Percentiles rank a stretch among this genome's conserved stretches.
These are phyloP conservation scores for Mycena olivaceomarginata DNA, from an alignment of 768 basidiomycete species.

Conservation along the genomic window DNA sequence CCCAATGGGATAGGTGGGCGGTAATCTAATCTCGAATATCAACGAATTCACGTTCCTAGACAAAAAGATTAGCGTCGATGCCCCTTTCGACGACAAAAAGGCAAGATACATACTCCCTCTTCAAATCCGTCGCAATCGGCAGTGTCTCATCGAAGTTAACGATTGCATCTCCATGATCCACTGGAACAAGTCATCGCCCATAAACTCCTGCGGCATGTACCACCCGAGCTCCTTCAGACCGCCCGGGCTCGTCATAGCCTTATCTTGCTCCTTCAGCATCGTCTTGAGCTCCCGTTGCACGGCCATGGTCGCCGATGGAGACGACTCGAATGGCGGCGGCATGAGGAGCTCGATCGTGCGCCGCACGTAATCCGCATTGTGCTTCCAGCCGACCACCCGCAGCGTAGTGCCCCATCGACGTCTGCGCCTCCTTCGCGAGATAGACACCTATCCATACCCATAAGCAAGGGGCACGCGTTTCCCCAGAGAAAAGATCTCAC, in stretches of 20 bases:
- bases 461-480: constrained; percentile 13
- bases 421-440: constrained; percentile 73
- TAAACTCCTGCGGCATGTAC: constrained; percentile 81
- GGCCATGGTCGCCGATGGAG: constrained; percentile 71
- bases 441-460: constrained; percentile 71
- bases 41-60: constrained; percentile 76
- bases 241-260: constrained; percentile 49
- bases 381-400: constrained; percentile 64
- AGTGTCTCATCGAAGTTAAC: constrained; percentile 77
- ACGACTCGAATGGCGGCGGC: constrained; percentile 77
- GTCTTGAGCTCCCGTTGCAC: constrained; percentile 77
- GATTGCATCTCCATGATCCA: constrained; percentile 87
- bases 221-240: constrained; percentile 78
- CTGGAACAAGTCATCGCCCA: constrained; percentile 81
- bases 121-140: constrained; percentile 75
- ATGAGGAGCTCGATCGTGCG: constrained; percentile 66
- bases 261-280: constrained; percentile 78
- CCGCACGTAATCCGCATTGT: constrained; percentile 71
- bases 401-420: constrained; percentile 69
- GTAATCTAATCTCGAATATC: constrained; percentile 85
- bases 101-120: constrained; percentile 58
- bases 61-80: constrained; percentile 10
- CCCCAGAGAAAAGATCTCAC: constrained; percentile 51
- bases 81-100: background rate
- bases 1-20: constrained; percentile 76